Conservation (phyloP, 2,329 filamentous ascomycete genomes). For the Beauveria rudraprayagi region DNA sequence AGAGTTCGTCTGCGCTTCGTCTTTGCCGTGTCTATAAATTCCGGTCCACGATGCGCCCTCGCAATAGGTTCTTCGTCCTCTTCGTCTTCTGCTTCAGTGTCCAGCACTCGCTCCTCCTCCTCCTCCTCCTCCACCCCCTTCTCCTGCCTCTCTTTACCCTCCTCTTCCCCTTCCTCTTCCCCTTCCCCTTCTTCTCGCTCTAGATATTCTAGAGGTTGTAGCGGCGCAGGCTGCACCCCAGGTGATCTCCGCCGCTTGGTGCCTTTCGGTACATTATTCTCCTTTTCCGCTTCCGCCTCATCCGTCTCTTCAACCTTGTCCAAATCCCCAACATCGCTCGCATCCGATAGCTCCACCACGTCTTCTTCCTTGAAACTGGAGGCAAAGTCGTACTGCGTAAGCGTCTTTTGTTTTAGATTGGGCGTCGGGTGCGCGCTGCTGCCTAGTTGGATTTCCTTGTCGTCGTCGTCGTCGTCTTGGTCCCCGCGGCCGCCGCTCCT, state of each 20-base stretch:
- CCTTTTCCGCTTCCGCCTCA: slow-evolving; percentile 13
- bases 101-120: slow-evolving; percentile 17
- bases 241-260: not conserved
- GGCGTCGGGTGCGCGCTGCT: not conserved
- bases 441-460: slow-evolving; percentile 27
- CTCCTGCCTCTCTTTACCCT: slow-evolving; percentile 14
- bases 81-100: slow-evolving; percentile 14
- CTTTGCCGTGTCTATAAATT: not conserved
- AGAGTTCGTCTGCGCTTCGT: slow-evolving; percentile 22
- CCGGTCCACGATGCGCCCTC: slow-evolving; percentile 7
- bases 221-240: not conserved
- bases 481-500: slow-evolving; percentile 13
- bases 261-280: slow-evolving; percentile 12
- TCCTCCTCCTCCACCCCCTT: slow-evolving; percentile 15
- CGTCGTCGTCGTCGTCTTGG: slow-evolving; percentile 30
- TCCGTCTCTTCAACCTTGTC: not conserved
- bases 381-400: slow-evolving; percentile 35
- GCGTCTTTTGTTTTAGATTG: slow-evolving; percentile 30
- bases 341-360: slow-evolving; percentile 15
- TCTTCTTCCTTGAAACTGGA: slow-evolving; percentile 27
- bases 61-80: not conserved
- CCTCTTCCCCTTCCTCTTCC: slow-evolving; percentile 13
- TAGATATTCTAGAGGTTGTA: not conserved
- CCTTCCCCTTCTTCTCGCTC: not conserved
- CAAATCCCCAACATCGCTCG: slow-evolving; percentile 14